Percentiles rank a stretch among this genome's conserved stretches.
Conservation (phyloP, 2,329 filamentous ascomycete species). For the Verruconis gallopava region DNA sequence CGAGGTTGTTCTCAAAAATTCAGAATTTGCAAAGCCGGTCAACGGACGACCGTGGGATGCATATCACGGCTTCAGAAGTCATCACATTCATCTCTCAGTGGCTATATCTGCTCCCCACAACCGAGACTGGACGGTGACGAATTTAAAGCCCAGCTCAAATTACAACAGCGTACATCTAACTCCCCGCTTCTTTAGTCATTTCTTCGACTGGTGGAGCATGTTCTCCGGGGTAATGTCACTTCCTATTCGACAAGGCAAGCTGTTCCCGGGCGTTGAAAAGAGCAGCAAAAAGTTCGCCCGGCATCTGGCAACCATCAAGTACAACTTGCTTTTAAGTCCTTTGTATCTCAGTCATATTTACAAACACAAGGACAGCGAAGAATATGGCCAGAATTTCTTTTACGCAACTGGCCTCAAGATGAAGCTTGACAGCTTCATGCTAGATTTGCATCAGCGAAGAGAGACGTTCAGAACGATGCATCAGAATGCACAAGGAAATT, state of each 20-base stretch:
- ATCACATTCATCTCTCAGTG: slow-evolving; percentile 92
- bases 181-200: slow-evolving; percentile 94
- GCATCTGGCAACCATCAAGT: slow-evolving; percentile 97
- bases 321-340: slow-evolving; percentile 82
- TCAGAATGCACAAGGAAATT: slow-evolving; percentile 43
- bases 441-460: slow-evolving; percentile 86
- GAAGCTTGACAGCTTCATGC: slow-evolving; percentile 89
- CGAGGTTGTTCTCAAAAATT: slow-evolving; percentile 73
- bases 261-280: slow-evolving; percentile 90
- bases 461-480: slow-evolving; percentile 81
- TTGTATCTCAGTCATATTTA: slow-evolving; percentile 95
- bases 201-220: slow-evolving; percentile 95
- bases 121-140: slow-evolving; percentile 71
- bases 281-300: slow-evolving; percentile 97
- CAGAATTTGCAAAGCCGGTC: slow-evolving; percentile 51
- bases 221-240: slow-evolving; percentile 92
- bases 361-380: slow-evolving; percentile 92
- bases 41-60: slow-evolving; percentile 32
- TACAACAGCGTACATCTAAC: slow-evolving; percentile 96
- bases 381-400: slow-evolving; percentile 63
- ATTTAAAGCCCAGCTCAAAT: slow-evolving; percentile 64
- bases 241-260: slow-evolving; percentile 77
- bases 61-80: slow-evolving; percentile 90
- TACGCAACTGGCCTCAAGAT: slow-evolving; percentile 95
- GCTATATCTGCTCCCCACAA: slow-evolving; percentile 78